Evolutionary conservation across 2,329 filamentous ascomycete species (phyloP).

Genomic region (Calcarisporium arbuscula): DNA sequence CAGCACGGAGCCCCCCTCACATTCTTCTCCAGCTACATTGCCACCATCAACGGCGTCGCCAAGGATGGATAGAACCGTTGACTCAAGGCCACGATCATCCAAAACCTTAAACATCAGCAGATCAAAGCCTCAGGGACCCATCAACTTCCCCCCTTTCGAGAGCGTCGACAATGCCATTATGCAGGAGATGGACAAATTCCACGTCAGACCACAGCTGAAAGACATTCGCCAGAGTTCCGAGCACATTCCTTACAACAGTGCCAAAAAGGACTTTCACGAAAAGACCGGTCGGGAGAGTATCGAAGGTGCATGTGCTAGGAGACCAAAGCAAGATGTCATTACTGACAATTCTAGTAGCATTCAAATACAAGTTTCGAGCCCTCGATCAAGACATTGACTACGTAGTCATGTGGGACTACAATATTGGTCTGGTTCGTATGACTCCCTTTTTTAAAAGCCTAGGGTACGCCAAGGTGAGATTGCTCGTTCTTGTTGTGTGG

Average conservation of each 20-base stretch:
- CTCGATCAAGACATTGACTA: constrained; percentile 62
- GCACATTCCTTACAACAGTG: constrained; percentile 90
- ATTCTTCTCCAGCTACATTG: no score
- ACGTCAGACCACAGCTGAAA: constrained; percentile 59
- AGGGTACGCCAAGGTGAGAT: constrained; percentile 72
- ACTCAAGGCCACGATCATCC: constrained; percentile 16
- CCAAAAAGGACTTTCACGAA: constrained; percentile 81
- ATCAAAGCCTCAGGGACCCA: constrained; percentile 55
- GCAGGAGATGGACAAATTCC: constrained; percentile 54
- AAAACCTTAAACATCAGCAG: constrained; percentile 44
- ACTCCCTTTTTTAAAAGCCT: constrained; percentile 92
- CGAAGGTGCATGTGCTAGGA: constrained; percentile 58
- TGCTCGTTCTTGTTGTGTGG: constrained; percentile 10
- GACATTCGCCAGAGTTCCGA: constrained; percentile 57
- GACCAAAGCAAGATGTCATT: not conserved
- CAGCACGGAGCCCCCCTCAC: no score
- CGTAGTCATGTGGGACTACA: constrained; percentile 95
- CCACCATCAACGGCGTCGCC: constrained; percentile 3
- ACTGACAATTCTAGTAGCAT: constrained; percentile 45
- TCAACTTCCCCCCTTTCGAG: constrained; percentile 73
- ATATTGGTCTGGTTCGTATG: constrained; percentile 86
- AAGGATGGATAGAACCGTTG: constrained; percentile 1
- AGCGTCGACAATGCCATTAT: constrained; percentile 50
- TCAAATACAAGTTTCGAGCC: constrained; percentile 74
- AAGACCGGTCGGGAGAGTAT: constrained; percentile 86